Conservation (phyloP, 306 rosid species). For the Castanospermum australe region DNA sequence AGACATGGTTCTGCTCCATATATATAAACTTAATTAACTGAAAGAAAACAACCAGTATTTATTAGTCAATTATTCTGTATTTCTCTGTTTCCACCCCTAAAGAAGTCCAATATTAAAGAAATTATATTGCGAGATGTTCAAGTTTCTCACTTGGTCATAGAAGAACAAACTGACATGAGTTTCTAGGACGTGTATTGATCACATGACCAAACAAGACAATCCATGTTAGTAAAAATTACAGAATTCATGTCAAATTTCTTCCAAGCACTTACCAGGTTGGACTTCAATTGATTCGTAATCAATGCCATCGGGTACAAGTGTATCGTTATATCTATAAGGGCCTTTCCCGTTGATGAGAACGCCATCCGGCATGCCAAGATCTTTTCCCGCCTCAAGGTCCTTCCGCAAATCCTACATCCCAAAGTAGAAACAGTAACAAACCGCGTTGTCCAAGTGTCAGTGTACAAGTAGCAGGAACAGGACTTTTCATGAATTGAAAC, state of each 20-base stretch:
- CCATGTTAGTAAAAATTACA: background rate
- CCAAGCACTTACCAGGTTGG: conserved; percentile 60
- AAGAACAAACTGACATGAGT: background rate
- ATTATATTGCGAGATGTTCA: background rate
- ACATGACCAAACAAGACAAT: background rate
- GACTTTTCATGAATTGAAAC: background rate
- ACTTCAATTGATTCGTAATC: conserved; percentile 73
- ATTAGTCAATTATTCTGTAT: background rate
- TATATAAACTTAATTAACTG: too few relatives aligned
- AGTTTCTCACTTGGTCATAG: conserved; percentile 1
- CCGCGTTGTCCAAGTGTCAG: background rate
- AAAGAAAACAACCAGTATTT: too few relatives aligned
- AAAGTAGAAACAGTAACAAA: conserved; percentile 29
- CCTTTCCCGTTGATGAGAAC: conserved; percentile 99
- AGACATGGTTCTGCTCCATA: too few relatives aligned
- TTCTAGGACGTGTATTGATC: too few relatives aligned
- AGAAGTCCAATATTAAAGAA: too few relatives aligned
- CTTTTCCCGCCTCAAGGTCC: conserved; percentile 81
- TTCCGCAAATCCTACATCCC: conserved; percentile 77
- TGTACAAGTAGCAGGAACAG: background rate
- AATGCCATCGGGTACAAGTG: conserved; percentile 84
- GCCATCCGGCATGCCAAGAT: conserved; percentile 93
- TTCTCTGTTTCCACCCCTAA: too few relatives aligned
- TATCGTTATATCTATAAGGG: conserved; percentile 79
- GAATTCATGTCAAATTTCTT: conserved; percentile 4